Base-by-base conservation (phyloP, 192 early-diverging fungal species). In the Backusella morwellensis region DNA sequence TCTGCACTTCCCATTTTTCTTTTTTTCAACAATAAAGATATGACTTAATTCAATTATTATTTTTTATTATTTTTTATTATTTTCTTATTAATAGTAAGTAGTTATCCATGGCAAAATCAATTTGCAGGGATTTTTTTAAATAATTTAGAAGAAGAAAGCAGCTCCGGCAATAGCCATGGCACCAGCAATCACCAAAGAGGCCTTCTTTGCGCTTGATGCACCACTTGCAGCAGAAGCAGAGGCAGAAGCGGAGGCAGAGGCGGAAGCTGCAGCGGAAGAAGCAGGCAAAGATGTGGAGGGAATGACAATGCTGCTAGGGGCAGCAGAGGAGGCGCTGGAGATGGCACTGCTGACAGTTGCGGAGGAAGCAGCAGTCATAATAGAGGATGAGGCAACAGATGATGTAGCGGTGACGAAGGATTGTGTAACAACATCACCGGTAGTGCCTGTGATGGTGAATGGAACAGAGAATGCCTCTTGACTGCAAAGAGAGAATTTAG, bases 381-480 rank as follows among this genome's bases (percentile, higher is more conserved):
- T 42, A 23, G 42, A 26, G 32, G 29, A 14, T 17, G 35, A 4
- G 5, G 56, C 9, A 17, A 35, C 23, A 32, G 73, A 3, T 66
- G 54, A 35, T 4, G 66, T 32, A 40, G 29, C 59, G 14, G 56
- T 63, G 56, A 63, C 23, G 17, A 75, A 38, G 32, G 74, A 47
- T 32, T 72, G 70, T 32, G 70, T 72, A 41, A 72, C 66, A 35
- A 75, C 63, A 32, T 21, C 17, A 47, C 63, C 74, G 19, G 66
- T 35, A 19, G 66, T 66, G 44, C 23, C 74, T 41, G 21, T n/a
- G 38, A 66, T 38, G 35, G 66, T 17, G 34, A 44, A 66, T 44
- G 74, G 74, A 66, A 38, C 40, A 34, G 73, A 75, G 40, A 35
- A 66, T n/a, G 74, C 41, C 6, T 26, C 7, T 21, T n/a, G 56